Percentiles rank a stretch among this genome's conserved stretches.
Evolutionary conservation across 1,284 basidiomycete genomes (phyloP).

Genomic region (Cystobasidiaceae sp.): DNA sequence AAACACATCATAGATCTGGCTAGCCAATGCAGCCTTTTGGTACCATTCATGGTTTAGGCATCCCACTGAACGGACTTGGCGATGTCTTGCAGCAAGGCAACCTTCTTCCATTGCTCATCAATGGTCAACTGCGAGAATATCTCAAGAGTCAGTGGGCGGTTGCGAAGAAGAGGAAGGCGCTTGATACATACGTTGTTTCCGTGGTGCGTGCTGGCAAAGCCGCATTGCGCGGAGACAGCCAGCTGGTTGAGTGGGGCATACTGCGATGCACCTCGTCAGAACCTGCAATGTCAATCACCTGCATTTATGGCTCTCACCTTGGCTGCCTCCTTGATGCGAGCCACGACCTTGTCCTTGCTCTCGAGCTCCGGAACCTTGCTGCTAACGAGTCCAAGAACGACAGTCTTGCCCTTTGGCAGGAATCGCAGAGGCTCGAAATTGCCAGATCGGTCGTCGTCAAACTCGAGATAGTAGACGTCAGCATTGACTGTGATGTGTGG

Average conservation of each 20-base stretch:
- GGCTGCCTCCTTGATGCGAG: slow-evolving; percentile 34
- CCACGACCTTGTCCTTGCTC: slow-evolving; percentile 36
- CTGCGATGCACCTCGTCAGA: too few species aligned
- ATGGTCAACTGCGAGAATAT: slow-evolving; percentile 35
- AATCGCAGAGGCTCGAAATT: slow-evolving; percentile 62
- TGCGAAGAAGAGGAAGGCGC: not conserved
- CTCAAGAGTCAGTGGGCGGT: not conserved
- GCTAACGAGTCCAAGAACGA: slow-evolving; percentile 39
- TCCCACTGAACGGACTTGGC: slow-evolving; percentile 14
- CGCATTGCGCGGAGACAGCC: slow-evolving; percentile 44
- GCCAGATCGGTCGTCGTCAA: slow-evolving; percentile 67
- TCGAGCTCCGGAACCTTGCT: slow-evolving; percentile 38
- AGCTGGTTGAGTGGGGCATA: slow-evolving; percentile 41
- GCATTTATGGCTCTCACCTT: too few species aligned
- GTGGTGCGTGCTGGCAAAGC: slow-evolving; percentile 39
- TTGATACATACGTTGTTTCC: slow-evolving; percentile 39
- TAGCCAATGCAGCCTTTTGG: too few species aligned
- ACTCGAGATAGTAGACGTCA: slow-evolving; percentile 52
- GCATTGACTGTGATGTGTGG: slow-evolving; percentile 31
- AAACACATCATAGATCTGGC: too few species aligned
- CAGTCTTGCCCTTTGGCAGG: slow-evolving; percentile 53
- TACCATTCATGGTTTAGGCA: too few species aligned
- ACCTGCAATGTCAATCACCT: too few species aligned
- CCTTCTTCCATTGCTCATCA: slow-evolving; percentile 44
- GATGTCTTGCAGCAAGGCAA: slow-evolving; percentile 14